A percentile compares a stretch with the other conserved stretches of the same genome.
Evolutionary conservation across 1,139 yeast genomes (phyloP).

Genomic region (Magnusiomyces suaveolens): DNA sequence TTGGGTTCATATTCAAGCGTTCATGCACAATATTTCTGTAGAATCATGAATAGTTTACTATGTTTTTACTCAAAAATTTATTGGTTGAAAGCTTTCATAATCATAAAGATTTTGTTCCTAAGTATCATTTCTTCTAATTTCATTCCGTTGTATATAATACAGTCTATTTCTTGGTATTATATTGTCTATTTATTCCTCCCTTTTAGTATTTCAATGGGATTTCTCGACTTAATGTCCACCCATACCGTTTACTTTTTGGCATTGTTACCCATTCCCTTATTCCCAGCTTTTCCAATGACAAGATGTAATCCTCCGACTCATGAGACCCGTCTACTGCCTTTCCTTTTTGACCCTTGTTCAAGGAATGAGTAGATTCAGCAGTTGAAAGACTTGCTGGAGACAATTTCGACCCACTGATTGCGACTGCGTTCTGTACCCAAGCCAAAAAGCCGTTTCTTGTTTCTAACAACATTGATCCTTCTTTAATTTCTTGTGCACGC

Average conservation of each 20-base stretch:
- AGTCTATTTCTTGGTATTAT: no score
- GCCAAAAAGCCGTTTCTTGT: slow-evolving; percentile 52
- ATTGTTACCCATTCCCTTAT: slow-evolving; percentile 3
- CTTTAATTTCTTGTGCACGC: slow-evolving; percentile 45
- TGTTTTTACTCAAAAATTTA: no score
- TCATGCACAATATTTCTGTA: no score
- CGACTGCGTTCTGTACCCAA: slow-evolving; percentile 26
- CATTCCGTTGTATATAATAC: no score
- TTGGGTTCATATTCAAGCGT: no score
- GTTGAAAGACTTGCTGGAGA: neutral
- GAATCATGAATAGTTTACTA: no score
- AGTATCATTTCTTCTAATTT: no score
- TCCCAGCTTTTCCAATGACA: slow-evolving; percentile 3
- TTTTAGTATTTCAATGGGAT: neutral
- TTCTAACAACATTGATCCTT: slow-evolving; percentile 52
- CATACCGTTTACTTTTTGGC: neutral
- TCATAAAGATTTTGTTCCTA: no score
- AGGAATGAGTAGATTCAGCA: neutral
- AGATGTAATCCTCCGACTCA: neutral
- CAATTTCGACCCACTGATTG: neutral
- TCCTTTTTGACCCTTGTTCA: neutral
- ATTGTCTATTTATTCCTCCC: neutral
- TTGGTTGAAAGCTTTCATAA: no score
- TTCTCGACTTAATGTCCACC: neutral
- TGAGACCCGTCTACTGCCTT: neutral